Base-by-base conservation (phyloP, 352 stramenopile species). In the Pythium vanterpoolii region DNA sequence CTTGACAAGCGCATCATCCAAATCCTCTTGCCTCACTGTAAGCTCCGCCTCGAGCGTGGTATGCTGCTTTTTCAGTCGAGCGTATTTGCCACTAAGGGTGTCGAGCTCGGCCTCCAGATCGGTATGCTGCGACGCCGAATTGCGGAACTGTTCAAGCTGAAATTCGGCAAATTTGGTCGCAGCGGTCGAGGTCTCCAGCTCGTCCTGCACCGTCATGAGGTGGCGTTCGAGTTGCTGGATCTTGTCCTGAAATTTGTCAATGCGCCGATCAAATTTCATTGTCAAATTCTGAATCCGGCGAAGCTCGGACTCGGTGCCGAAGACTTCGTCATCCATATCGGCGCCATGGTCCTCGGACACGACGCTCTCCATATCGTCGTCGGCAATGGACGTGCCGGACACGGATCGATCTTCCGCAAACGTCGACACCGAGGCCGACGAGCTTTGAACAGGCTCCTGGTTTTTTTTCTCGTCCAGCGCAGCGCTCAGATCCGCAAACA, bases 161-260 rank as follows among this genome's bases (percentile, higher is more conserved):
- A 90, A 93, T 55, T 93, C 81, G 16, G 81, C 83, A 60, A 89
- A 93, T 42, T 93, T 93, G 2, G 79, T 85, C 13, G 83, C 77
- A 14, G 77, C 76, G 38, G 74, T 89, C 1, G 81, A 84, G 2
- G 83, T 93, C 57, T 93, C 83, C n/a, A 91, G 68, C 24, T 93
- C 83, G 27, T 93, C 83, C 47, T 90, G 79, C 0, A 71, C 76
- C 13, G 73, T 71, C 40, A 85, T 45, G 38, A 90, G 48, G 26
- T 81, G 72, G 44, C 87, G 86, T 48, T 93, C 77, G 14, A 91
- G 54, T 13, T 82, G 79, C 40, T 88, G 77, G 38, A 93, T 86
- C 3, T 68, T 68, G 38, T 89, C 83, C 54, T 93, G 77, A 40
- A 79, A 93, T 11, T 77, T 69, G 11, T 93, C 83, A 45, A 93